Evolutionary conservation across 495 filamentous ascomycete species (phyloP).

Genomic region (Neurospora sp.): DNA sequence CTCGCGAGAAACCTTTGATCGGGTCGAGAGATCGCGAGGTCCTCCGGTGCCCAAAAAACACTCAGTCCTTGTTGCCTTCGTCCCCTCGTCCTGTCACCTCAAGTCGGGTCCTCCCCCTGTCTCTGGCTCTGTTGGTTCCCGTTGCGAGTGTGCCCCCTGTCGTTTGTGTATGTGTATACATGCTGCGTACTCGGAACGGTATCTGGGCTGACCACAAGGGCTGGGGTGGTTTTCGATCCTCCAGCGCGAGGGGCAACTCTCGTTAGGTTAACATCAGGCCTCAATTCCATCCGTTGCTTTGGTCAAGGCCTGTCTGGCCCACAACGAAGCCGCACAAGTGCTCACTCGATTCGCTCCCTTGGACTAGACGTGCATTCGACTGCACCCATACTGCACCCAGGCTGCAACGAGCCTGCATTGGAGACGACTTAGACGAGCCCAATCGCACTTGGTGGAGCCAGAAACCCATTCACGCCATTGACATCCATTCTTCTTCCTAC

Average conservation of each 20-base stretch:
- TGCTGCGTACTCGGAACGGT: background rate
- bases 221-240: background rate
- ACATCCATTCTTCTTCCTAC: slow-evolving; percentile 2
- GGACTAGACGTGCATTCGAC: background rate
- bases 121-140: background rate
- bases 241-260: background rate
- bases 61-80: background rate
- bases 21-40: background rate
- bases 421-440: slow-evolving; percentile 9
- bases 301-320: background rate
- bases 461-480: background rate
- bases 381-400: background rate
- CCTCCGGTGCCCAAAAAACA: background rate
- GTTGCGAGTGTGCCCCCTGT: background rate
- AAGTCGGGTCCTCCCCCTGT: background rate
- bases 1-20: background rate
- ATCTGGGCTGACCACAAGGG: background rate
- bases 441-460: slow-evolving; percentile 18
- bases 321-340: background rate
- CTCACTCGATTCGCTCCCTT: background rate
- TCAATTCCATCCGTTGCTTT: background rate
- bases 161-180: background rate
- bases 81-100: background rate
- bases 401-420: background rate
- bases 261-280: background rate